These are phyloP conservation scores for Acanthamoeba sp. DNA, from an alignment of 208 protist species.

Conservation along the genomic window DNA sequence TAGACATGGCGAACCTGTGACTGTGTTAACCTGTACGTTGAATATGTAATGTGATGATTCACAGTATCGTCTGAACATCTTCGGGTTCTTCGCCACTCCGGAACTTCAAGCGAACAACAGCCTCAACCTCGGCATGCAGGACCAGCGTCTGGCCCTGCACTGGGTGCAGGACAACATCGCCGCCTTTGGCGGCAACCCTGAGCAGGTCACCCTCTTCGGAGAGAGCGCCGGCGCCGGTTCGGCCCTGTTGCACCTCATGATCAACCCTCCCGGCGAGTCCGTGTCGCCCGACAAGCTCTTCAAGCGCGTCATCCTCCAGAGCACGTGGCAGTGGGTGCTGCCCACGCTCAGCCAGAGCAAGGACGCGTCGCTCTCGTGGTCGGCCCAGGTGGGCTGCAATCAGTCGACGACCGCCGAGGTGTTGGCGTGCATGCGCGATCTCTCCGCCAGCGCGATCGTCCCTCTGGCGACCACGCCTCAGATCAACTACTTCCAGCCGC, in stretches of 20 bases:
- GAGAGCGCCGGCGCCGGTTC: slow-evolving; percentile 38
- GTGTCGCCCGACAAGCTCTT: background rate
- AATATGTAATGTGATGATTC: no score
- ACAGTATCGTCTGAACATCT: slow-evolving; percentile 58
- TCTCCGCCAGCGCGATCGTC: background rate
- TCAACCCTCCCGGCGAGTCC: slow-evolving; percentile 1
- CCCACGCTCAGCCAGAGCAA: background rate
- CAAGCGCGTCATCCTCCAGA: slow-evolving; percentile 47
- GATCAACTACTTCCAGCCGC: slow-evolving; percentile 48
- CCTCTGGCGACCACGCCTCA: background rate
- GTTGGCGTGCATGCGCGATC: slow-evolving; percentile 2
- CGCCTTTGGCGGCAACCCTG: slow-evolving; percentile 69
- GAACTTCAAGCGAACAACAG: background rate
- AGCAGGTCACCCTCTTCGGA: slow-evolving; percentile 14
- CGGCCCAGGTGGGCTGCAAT: slow-evolving; percentile 5
- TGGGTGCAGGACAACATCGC: slow-evolving; percentile 74
- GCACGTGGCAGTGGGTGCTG: slow-evolving; percentile 33
- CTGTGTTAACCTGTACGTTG: background rate
- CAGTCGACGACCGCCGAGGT: slow-evolving; percentile 16
- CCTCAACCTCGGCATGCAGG: slow-evolving; percentile 37
- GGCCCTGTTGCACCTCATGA: slow-evolving; percentile 19
- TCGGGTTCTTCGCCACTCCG: slow-evolving; percentile 74
- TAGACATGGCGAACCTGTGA: no score
- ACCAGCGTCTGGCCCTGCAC: slow-evolving; percentile 70
- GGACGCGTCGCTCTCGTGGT: background rate